These are phyloP conservation scores for Teratosphaeria destructans DNA, from an alignment of 2,329 filamentous ascomycete species.

Conservation along the genomic window DNA sequence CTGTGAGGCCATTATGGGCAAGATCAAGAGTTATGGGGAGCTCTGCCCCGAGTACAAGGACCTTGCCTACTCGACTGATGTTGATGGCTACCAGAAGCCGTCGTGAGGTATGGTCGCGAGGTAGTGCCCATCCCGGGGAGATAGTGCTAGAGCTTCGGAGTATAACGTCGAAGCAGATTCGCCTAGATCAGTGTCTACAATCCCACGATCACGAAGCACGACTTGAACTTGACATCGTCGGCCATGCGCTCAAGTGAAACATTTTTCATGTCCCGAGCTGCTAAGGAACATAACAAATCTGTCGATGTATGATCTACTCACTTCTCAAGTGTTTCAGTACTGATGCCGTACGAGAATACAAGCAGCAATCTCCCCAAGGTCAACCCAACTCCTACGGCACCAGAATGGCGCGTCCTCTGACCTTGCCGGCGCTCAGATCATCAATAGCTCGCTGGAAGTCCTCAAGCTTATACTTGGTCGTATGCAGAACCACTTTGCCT, in stretches of 20 bases:
- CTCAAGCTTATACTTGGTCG: slow-evolving; percentile 16
- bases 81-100: slow-evolving; percentile 5
- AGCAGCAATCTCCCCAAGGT: background rate
- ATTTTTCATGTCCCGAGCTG: background rate
- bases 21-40: slow-evolving; percentile 15
- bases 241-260: background rate
- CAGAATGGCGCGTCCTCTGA: slow-evolving; percentile 14
- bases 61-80: slow-evolving; percentile 39
- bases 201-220: background rate
- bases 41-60: slow-evolving; percentile 42
- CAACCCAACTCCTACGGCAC: slow-evolving; percentile 6
- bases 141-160: background rate
- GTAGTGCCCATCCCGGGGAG: no score
- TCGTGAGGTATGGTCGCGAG: background rate
- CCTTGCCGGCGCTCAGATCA: slow-evolving; percentile 13
- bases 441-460: slow-evolving; percentile 19
- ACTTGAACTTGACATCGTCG: background rate
- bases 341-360: background rate
- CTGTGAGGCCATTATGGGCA: slow-evolving; percentile 34
- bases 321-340: background rate
- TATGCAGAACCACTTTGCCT: slow-evolving; percentile 17
- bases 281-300: background rate
- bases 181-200: background rate
- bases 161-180: background rate
- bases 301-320: background rate